phyloP scores from a whole-genome alignment of 1,284 basidiomycete species.

The Hymenochaete sp. region DNA sequence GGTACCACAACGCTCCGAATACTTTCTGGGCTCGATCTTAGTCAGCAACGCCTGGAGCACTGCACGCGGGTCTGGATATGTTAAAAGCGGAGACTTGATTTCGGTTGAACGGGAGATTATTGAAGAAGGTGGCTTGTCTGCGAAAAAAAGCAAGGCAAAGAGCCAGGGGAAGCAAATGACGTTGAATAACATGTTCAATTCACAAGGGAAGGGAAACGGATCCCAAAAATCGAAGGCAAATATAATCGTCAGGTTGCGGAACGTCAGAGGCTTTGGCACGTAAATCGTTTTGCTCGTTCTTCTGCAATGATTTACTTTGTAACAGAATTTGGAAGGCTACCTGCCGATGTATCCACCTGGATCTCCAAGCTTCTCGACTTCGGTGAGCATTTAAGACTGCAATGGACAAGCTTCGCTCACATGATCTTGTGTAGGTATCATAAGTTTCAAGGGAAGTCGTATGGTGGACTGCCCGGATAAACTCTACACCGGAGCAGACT shows the following conservation, averaged over 20 bases:
- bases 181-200: conserved; percentile 56
- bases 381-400: conserved; percentile 30
- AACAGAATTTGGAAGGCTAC: conserved; percentile 64
- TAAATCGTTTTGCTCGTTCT: conserved; percentile 6
- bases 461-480: conserved; percentile 65
- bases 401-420: conserved; percentile 5
- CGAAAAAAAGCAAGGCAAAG: conserved; percentile 28
- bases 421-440: conserved; percentile 38
- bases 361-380: conserved; percentile 64
- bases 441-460: conserved; percentile 50
- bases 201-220: conserved; percentile 35
- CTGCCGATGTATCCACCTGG: conserved; percentile 62
- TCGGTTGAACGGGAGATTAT: conserved; percentile 46
- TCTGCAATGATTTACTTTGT: conserved; percentile 12
- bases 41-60: conserved; percentile 78
- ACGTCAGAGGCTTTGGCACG: conserved; percentile 56
- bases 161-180: conserved; percentile 53
- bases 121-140: conserved; percentile 28
- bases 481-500: conserved; percentile 56
- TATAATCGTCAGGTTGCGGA: conserved; percentile 60
- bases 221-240: conserved; percentile 43
- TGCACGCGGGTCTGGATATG: conserved; percentile 61
- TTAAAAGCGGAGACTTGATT: conserved; percentile 56
- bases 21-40: conserved; percentile 59
- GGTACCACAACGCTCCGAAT: background rate